Conservation (phyloP, 2,329 filamentous ascomycete species). For the Alternaria triticina region DNA sequence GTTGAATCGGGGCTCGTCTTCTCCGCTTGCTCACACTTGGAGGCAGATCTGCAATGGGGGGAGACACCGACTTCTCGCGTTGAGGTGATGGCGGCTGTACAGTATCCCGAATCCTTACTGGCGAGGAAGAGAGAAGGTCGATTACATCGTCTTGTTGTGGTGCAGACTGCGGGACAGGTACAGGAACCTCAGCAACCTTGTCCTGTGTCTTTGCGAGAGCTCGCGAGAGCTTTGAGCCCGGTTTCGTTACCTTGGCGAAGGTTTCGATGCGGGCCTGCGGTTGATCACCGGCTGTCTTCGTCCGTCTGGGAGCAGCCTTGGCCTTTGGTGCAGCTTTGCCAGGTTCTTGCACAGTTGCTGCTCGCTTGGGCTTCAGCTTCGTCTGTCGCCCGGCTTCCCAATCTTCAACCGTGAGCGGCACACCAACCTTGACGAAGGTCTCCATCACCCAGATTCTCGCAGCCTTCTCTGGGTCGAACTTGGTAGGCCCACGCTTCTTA, state of each 20-base stretch:
- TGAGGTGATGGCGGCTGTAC: neutral
- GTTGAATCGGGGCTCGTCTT: constrained; percentile 40
- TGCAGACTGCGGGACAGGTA: neutral
- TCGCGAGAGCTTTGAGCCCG: constrained; percentile 29
- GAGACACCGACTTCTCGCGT: constrained; percentile 26
- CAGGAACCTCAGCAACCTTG: neutral
- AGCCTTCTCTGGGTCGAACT: constrained; percentile 70
- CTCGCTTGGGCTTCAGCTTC: constrained; percentile 30
- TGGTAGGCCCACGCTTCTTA: constrained; percentile 52
- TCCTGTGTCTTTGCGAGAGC: constrained; percentile 29
- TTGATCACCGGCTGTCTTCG: constrained; percentile 25
- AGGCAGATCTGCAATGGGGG: constrained; percentile 30
- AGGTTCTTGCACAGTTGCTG: constrained; percentile 28
- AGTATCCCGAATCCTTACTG: constrained; percentile 12
- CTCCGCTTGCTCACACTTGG: constrained; percentile 40
- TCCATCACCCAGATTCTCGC: constrained; percentile 74
- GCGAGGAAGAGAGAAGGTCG: constrained; percentile 41
- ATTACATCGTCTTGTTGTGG: constrained; percentile 19
- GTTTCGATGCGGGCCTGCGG: constrained; percentile 33
- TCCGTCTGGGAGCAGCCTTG: constrained; percentile 27
- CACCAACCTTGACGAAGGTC: constrained; percentile 67
- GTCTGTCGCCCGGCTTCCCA: constrained; percentile 60
- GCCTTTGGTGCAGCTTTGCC: constrained; percentile 25
- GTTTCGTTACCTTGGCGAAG: constrained; percentile 47
- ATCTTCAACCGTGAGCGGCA: constrained; percentile 68